Percentiles rank a stretch among this genome's conserved stretches.
These are phyloP conservation scores for Phycomyces nitens DNA, from an alignment of 192 early-diverging fungal species.

Conservation along the genomic window DNA sequence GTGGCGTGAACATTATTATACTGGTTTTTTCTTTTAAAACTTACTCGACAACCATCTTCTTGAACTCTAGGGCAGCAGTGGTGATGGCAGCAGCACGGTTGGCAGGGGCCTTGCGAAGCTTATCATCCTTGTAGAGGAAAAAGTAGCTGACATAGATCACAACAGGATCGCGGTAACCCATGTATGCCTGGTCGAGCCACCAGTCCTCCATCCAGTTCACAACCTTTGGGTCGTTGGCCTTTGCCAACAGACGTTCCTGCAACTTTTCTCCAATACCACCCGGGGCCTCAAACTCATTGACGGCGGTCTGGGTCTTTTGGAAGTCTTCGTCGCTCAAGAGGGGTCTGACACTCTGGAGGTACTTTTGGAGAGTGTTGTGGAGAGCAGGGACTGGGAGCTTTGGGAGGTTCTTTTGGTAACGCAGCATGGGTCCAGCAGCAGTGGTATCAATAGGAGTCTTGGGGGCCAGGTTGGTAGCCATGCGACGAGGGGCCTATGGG, in stretches of 20 bases:
- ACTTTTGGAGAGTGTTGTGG: conserved; percentile 76
- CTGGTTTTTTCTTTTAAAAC: background rate
- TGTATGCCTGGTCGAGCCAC: conserved; percentile 97
- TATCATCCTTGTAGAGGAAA: conserved; percentile 90
- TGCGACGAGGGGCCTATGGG: background rate
- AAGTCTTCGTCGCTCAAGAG: conserved; percentile 69
- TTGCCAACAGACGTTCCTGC: conserved; percentile 78
- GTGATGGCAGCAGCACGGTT: conserved; percentile 86
- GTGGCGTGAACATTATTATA: background rate
- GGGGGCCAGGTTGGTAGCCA: conserved; percentile 4
- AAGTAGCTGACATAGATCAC: conserved; percentile 97
- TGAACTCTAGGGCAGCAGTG: conserved; percentile 87
- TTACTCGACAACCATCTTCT: conserved; percentile 63
- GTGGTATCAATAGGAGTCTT: conserved; percentile 15
- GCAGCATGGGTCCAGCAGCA: conserved; percentile 61
- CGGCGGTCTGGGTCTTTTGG: conserved; percentile 59
- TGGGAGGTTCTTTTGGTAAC: conserved; percentile 74
- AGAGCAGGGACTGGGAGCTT: conserved; percentile 88
- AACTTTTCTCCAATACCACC: conserved; percentile 81
- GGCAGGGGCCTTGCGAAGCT: conserved; percentile 68
- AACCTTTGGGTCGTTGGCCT: conserved; percentile 66
- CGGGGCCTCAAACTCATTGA: conserved; percentile 75
- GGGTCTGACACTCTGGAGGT: conserved; percentile 76
- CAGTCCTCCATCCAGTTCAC: conserved; percentile 94
- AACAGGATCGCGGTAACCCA: conserved; percentile 94